Evolutionary conservation across 2,329 filamentous ascomycete genomes (phyloP).

Genomic region (Fusarium solani-melongenae): DNA sequence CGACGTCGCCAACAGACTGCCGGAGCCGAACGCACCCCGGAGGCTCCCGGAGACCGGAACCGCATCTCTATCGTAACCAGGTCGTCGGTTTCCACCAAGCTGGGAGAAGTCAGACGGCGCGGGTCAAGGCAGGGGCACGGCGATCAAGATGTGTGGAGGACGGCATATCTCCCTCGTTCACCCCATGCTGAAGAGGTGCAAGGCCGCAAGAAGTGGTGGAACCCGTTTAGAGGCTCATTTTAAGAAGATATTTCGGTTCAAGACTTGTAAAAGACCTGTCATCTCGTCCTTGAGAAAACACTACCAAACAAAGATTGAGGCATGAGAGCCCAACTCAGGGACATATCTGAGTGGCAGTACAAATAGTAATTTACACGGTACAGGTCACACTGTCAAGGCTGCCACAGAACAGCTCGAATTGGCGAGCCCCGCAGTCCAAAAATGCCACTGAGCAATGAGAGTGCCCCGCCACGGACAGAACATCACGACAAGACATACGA

Average conservation of each 20-base stretch:
- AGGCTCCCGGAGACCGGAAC: slow-evolving; percentile 17
- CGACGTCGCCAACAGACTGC: slow-evolving; percentile 15
- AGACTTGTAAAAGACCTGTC: not conserved
- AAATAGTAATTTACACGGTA: slow-evolving; percentile 1
- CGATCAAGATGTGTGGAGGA: slow-evolving; percentile 3
- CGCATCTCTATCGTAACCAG: slow-evolving; percentile 49
- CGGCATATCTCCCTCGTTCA: slow-evolving; percentile 36
- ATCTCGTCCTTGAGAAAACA: not conserved
- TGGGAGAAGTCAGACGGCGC: slow-evolving; percentile 54
- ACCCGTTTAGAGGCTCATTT: slow-evolving; percentile 22
- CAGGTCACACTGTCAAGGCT: slow-evolving; percentile 23
- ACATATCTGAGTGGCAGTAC: not conserved
- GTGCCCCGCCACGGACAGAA: slow-evolving; percentile 42
- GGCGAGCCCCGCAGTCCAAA: slow-evolving; percentile 44
- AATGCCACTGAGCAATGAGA: slow-evolving; percentile 29
- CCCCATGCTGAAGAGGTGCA: slow-evolving; percentile 22
- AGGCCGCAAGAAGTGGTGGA: slow-evolving; percentile 39
- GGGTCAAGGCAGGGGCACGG: slow-evolving; percentile 17
- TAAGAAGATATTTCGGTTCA: not conserved
- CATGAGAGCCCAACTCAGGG: not conserved
- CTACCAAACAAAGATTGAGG: not conserved
- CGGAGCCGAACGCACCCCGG: slow-evolving; percentile 4
- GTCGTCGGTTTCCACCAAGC: slow-evolving; percentile 57
- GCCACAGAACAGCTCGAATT: slow-evolving; percentile 34
- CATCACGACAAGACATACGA: slow-evolving; percentile 35